These are phyloP conservation scores for Aspergillus caelatus DNA, from an alignment of 2,329 filamentous ascomycete species.

Conservation along the genomic window DNA sequence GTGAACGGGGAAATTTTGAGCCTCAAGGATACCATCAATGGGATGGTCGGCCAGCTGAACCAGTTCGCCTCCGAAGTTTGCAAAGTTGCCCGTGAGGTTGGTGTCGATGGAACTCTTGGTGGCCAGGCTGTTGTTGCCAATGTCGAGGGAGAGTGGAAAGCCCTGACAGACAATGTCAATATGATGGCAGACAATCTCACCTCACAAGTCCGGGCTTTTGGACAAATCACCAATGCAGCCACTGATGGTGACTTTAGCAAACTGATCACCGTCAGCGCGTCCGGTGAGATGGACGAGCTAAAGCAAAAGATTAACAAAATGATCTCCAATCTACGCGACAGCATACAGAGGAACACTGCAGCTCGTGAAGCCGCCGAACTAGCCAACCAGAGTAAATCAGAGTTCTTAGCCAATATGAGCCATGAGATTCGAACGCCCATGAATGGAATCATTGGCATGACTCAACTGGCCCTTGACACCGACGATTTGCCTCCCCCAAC, in stretches of 20 bases:
- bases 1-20: conserved; percentile 93
- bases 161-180: conserved; percentile 96
- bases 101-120: conserved; percentile 97
- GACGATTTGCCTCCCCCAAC: conserved; percentile 93
- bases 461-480: conserved; percentile 91
- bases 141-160: conserved; percentile 93
- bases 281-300: conserved; percentile 97
- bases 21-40: conserved; percentile 94
- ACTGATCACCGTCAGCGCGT: conserved; percentile 93
- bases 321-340: conserved; percentile 93
- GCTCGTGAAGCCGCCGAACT: conserved; percentile 94
- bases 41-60: conserved; percentile 95
- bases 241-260: conserved; percentile 98
- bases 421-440: conserved; percentile 97
- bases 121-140: conserved; percentile 96
- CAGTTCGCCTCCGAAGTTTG: conserved; percentile 97
- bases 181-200: conserved; percentile 88
- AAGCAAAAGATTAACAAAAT: conserved; percentile 99
- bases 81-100: conserved; percentile 92
- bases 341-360: conserved; percentile 93
- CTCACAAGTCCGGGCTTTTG: conserved; percentile 95
- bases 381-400: conserved; percentile 97
- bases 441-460: conserved; percentile 99
- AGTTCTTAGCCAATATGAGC: conserved; percentile 98
- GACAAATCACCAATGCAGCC: conserved; percentile 93